phyloP scores from a whole-genome alignment of 2,329 filamentous ascomycete genomes.

The Septoria linicola region DNA sequence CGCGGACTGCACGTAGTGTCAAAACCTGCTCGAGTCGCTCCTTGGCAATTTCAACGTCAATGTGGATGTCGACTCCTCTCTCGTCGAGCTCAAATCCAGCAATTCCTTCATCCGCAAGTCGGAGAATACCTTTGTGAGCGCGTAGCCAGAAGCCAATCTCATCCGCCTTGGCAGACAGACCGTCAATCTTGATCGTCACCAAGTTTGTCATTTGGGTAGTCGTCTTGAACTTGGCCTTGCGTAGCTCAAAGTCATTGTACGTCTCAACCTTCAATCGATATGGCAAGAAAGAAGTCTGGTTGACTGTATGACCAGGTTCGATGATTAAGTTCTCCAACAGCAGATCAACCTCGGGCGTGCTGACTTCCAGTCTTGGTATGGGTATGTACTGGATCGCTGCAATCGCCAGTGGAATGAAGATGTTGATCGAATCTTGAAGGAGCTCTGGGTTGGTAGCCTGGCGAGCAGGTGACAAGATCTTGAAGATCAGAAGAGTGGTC shows the following conservation, averaged over 20 bases:
- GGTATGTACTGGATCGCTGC: slow-evolving; percentile 81
- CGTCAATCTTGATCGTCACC: slow-evolving; percentile 75
- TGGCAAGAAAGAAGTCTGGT: slow-evolving; percentile 84
- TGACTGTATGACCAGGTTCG: slow-evolving; percentile 80
- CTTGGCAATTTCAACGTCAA: slow-evolving; percentile 80
- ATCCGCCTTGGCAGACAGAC: slow-evolving; percentile 77
- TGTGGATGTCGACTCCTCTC: slow-evolving; percentile 78
- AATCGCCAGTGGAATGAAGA: slow-evolving; percentile 76
- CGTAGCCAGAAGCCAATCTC: slow-evolving; percentile 90
- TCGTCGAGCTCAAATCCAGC: slow-evolving; percentile 83
- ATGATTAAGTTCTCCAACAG: slow-evolving; percentile 87
- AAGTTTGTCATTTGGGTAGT: slow-evolving; percentile 65
- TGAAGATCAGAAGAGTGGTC: slow-evolving; percentile 64
- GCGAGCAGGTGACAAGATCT: slow-evolving; percentile 66
- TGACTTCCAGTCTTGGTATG: slow-evolving; percentile 85
- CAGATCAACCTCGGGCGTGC: slow-evolving; percentile 78
- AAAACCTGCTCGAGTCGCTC: slow-evolving; percentile 79
- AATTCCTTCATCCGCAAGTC: slow-evolving; percentile 77
- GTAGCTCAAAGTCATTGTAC: slow-evolving; percentile 81
- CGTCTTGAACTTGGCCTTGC: slow-evolving; percentile 71
- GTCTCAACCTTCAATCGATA: slow-evolving; percentile 79
- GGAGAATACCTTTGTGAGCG: slow-evolving; percentile 71
- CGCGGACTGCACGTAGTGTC: slow-evolving; percentile 70
- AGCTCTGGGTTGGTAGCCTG: slow-evolving; percentile 68
- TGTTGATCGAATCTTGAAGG: slow-evolving; percentile 70